A percentile compares a stretch with the other conserved stretches of the same genome.
Conservation (phyloP, 1,284 basidiomycete genomes). For the Mycena citricolor region DNA sequence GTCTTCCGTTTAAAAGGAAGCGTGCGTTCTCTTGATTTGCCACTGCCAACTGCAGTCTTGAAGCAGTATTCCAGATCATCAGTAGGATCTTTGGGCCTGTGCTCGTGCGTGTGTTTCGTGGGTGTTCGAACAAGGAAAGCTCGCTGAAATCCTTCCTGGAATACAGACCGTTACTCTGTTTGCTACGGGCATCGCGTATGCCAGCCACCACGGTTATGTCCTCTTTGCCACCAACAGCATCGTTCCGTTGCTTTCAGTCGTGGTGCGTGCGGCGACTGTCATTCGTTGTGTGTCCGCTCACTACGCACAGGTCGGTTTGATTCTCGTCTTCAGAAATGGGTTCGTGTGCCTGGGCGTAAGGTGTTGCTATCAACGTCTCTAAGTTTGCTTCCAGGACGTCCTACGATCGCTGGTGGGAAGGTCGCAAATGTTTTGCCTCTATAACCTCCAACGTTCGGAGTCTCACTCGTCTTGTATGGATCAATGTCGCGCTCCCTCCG, state of each 20-base stretch:
- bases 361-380: constrained; percentile 70
- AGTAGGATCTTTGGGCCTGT: constrained; percentile 75
- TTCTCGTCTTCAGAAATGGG: constrained; percentile 75
- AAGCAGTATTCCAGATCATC: constrained; percentile 50
- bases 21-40: constrained; percentile 37
- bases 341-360: constrained; percentile 31
- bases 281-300: constrained; percentile 4
- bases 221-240: constrained; percentile 77
- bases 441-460: constrained; percentile 59
- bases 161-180: constrained; percentile 84
- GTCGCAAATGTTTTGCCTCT: constrained; percentile 76
- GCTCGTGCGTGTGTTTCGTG: too few species aligned
- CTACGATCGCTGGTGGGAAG: constrained; percentile 83
- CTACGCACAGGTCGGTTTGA: constrained; percentile 61
- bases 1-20: constrained; percentile 79
- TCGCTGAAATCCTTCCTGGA: too few species aligned
- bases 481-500: constrained; percentile 71
- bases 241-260: constrained; percentile 84
- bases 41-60: constrained; percentile 9
- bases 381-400: constrained; percentile 64
- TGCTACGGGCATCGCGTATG: constrained; percentile 60
- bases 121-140: too few species aligned
- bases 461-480: constrained; percentile 63
- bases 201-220: constrained; percentile 56
- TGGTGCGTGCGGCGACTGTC: constrained; percentile 57